Percentiles rank a stretch among this genome's conserved stretches.
Evolutionary conservation across 306 rosid genomes (phyloP).

Genomic region (Trifolium repens): DNA sequence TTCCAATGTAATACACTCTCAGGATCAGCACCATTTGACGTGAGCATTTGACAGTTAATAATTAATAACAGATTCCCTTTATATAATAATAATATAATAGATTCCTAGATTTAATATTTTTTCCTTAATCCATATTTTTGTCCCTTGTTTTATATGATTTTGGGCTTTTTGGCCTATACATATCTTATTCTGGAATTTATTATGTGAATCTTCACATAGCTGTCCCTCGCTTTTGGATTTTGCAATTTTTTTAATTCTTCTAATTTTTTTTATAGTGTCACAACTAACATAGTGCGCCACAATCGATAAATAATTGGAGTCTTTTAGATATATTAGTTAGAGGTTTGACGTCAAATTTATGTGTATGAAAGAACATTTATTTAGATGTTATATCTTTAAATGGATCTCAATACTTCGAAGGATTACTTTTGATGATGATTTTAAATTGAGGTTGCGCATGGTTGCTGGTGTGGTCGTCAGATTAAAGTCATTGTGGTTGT

Average conservation of each 20-base stretch:
- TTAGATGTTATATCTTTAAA: not conserved
- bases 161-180: not conserved
- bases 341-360: not conserved
- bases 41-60: not conserved
- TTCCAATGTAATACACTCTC: conserved; percentile 9
- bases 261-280: not conserved
- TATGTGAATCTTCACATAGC: conserved; percentile 33
- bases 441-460: too few relatives aligned
- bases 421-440: not conserved
- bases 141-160: conserved; percentile 19
- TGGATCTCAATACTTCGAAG: not conserved
- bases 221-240: conserved; percentile 20
- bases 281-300: not conserved
- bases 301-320: not conserved
- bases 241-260: conserved; percentile 22
- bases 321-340: not conserved
- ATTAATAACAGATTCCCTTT: not conserved
- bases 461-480: too few relatives aligned
- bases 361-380: not conserved
- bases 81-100: not conserved
- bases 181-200: conserved; percentile 12
- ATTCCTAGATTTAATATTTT: not conserved
- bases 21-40: conserved; percentile 28
- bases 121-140: not conserved
- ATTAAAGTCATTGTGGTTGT: too few relatives aligned